Evolutionary conservation across 176 grass and related monocot species (phyloP).

Genomic region (bread wheat (Triticum aestivum)): IWGSC_CS_RefSeq_v2.1 NC_057806.1:704375673-704376172

Average conservation of each 20-base stretch:
- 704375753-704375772: neutral
- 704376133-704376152: constrained; percentile 61
- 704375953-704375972: neutral
- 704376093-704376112: constrained; percentile 72
- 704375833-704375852: neutral
- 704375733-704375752: neutral
- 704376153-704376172: constrained; percentile 49
- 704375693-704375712: no score
- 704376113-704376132: constrained; percentile 91
- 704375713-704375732: neutral
- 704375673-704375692: neutral
- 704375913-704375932: neutral
- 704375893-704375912: neutral
- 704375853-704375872: neutral
- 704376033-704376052: constrained; percentile 21
- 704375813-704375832: no score
- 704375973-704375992: neutral
- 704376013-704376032: constrained; percentile 12
- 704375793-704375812: no score
- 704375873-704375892: neutral
- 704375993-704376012: neutral
- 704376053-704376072: constrained; percentile 31
- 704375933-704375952: neutral
- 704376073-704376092: constrained; percentile 52
- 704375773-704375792: no score